Evolutionary conservation across 129 eudicot species (phyloP).

Genomic region (Tanacetum coccineum): DNA sequence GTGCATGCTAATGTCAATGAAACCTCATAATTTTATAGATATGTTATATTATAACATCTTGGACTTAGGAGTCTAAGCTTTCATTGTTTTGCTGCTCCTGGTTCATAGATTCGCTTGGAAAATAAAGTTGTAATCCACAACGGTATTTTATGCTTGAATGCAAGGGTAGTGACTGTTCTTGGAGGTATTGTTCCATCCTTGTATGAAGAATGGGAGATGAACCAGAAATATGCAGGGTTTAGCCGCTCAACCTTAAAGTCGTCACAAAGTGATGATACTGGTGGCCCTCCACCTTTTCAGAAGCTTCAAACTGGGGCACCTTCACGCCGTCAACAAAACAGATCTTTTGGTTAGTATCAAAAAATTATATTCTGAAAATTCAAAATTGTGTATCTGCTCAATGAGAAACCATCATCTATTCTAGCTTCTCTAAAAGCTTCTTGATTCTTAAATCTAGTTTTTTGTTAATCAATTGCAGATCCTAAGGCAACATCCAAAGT

Average conservation of each 20-base stretch:
- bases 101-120: slow-evolving; percentile 65
- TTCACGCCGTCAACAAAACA: slow-evolving; percentile 38
- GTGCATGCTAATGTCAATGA: slow-evolving; percentile 9
- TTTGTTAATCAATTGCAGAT: slow-evolving; percentile 29
- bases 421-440: slow-evolving; percentile 1
- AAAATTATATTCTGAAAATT: slow-evolving; percentile 3
- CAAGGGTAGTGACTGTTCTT: slow-evolving; percentile 47
- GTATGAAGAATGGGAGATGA: slow-evolving; percentile 92
- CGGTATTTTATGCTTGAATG: slow-evolving; percentile 71
- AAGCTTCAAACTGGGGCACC: slow-evolving; percentile 63
- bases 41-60: not conserved
- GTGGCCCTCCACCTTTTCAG: slow-evolving; percentile 86
- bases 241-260: slow-evolving; percentile 47
- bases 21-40: slow-evolving; percentile 1
- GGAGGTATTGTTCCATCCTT: slow-evolving; percentile 89
- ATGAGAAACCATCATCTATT: not conserved
- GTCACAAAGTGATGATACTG: slow-evolving; percentile 43
- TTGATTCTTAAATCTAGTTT: slow-evolving; percentile 4
- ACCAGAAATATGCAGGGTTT: slow-evolving; percentile 76
- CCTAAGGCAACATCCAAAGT: slow-evolving; percentile 30
- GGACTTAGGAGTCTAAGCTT: slow-evolving; percentile 7
- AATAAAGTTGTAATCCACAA: slow-evolving; percentile 47
- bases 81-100: slow-evolving; percentile 27
- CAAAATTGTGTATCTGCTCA: not conserved
- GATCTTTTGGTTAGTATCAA: slow-evolving; percentile 39